Evolutionary conservation across 306 rosid genomes (phyloP).

Genomic region (Rubus idaeus): DNA sequence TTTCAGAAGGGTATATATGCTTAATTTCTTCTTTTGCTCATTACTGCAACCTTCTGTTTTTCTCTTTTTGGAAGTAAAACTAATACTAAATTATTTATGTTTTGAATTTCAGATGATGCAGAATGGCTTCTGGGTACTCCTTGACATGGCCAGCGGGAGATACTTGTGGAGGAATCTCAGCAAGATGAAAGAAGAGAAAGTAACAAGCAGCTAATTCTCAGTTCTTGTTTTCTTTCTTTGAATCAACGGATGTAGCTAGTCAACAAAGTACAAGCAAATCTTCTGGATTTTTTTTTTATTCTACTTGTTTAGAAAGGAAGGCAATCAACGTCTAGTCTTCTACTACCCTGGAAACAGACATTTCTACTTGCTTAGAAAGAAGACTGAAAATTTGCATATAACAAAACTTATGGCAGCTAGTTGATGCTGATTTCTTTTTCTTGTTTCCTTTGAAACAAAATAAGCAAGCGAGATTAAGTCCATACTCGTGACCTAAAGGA

Average conservation of each 20-base stretch:
- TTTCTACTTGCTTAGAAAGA: too few species aligned
- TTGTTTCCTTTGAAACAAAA: not conserved
- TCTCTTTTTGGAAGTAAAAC: not conserved
- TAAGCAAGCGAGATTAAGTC: not conserved
- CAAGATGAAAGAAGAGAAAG: conserved; percentile 24
- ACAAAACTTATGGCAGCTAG: too few species aligned
- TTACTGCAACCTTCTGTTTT: not conserved
- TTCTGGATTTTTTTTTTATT: too few species aligned
- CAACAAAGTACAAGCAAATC: too few species aligned
- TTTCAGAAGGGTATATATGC: conserved; percentile 35
- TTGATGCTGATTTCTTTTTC: too few species aligned
- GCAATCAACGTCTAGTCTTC: too few species aligned
- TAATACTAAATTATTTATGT: not conserved
- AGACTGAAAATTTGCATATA: too few species aligned
- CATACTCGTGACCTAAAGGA: not conserved
- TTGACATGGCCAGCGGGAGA: conserved; percentile 84
- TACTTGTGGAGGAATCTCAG: conserved; percentile 69
- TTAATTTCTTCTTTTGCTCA: not conserved
- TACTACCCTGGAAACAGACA: too few species aligned
- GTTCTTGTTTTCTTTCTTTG: not conserved
- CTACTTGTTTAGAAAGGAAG: too few species aligned
- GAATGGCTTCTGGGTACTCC: conserved; percentile 57
- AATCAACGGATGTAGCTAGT: not conserved
- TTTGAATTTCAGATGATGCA: conserved; percentile 39
- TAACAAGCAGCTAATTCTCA: conserved; percentile 14